These are phyloP conservation scores for Neofusicoccum kwambonambiense DNA, from an alignment of 2,329 filamentous ascomycete species.

Conservation along the genomic window DNA sequence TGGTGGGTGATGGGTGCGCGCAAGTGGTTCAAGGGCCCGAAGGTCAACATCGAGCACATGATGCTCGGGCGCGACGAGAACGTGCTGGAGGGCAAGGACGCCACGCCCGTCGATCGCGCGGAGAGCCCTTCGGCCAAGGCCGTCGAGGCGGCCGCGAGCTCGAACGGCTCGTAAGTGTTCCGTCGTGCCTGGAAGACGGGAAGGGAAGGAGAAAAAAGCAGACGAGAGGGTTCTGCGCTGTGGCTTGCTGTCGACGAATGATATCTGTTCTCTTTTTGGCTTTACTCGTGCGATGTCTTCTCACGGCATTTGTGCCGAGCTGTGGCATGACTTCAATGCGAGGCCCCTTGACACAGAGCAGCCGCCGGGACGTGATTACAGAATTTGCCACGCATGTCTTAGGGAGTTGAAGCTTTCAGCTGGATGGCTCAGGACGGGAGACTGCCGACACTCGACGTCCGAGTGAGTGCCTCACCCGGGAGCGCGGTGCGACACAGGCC, in stretches of 20 bases:
- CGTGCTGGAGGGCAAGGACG: slow-evolving; percentile 37
- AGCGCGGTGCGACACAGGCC: too few relatives aligned
- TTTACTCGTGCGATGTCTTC: neutral
- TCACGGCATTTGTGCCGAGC: neutral
- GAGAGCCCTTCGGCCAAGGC: slow-evolving; percentile 7
- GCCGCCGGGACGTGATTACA: slow-evolving; percentile 1
- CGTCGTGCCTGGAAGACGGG: neutral
- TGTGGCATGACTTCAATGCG: neutral
- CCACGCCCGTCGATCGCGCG: slow-evolving; percentile 6
- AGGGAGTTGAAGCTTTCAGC: neutral
- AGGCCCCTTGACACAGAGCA: slow-evolving; percentile 3
- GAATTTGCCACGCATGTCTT: neutral
- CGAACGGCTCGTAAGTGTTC: neutral
- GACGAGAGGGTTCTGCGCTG: neutral
- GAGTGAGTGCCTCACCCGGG: neutral
- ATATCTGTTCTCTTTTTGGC: neutral
- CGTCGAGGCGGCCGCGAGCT: neutral
- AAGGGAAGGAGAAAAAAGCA: neutral
- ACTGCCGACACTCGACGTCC: neutral
- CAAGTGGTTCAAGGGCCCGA: slow-evolving; percentile 70
- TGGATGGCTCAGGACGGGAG: neutral
- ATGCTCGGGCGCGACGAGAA: slow-evolving; percentile 44
- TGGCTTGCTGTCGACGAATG: slow-evolving; percentile 1
- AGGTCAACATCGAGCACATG: slow-evolving; percentile 63
- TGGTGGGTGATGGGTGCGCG: slow-evolving; percentile 65